Evolutionary conservation across 169 alveolate species (phyloP), one percentile per base, ranked within the genome.

Genomic region (Blepharisma undulans): DNA sequence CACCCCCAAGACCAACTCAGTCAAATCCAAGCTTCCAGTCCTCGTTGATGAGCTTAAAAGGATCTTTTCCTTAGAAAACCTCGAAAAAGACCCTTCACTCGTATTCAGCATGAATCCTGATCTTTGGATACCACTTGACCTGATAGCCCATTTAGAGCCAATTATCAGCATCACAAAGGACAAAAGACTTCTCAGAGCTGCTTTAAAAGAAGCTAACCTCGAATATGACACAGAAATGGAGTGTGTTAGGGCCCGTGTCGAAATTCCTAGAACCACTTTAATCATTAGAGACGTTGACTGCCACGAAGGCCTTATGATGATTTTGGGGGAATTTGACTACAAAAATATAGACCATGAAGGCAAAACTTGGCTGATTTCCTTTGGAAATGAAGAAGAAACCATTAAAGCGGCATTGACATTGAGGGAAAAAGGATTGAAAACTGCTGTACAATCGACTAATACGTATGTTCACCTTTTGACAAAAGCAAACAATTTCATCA

Each of bases 21-120:
- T 5, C 66, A 48, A 48, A 48, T 48, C 66, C 66, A 48, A 48
- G 66, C 66, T 48, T 5, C 66, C 66, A 48, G 21, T 48, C 19
- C 80, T 72, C 33, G 87, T 79, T n/a, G 71, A 27, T 12, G 87
- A 30, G 60, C 87, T 79, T 5, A 79, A 79, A 79, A 79, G 60
- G 34, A 25, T 79, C 34, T 79, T 79, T 79, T 29, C 71, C 7
- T 34, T 79, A 21, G 87, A 79, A 79, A 79, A 79, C 29, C 61
- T 79, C 25, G 61, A 79, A 79, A 27, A 79, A 33, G 87, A 79
- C 61, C 25, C 25, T n/a, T 79, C 71, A 29, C 25, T 79, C 14
- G 61, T 79, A 4, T 29, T 27, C 71, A 79, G 61, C 25, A 79
- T 79, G 87, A 33, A 79, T 79, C 36, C 29, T 34, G 87, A 79